Evolutionary conservation across 179 eudicot genomes (phyloP).

Genomic region (Pouteria campechiana): DNA sequence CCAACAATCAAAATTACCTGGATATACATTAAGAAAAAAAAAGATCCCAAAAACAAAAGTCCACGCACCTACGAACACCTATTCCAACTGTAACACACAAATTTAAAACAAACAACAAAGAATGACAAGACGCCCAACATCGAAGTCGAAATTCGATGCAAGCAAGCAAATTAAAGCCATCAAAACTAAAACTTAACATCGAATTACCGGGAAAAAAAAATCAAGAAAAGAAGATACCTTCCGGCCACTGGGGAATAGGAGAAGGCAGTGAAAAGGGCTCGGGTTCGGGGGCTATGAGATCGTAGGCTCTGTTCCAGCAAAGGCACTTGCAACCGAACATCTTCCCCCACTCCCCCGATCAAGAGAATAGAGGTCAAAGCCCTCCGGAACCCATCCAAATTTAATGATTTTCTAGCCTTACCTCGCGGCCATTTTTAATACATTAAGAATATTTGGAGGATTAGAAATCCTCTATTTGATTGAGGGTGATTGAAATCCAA

Average conservation of each 20-base stretch:
- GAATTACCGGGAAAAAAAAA: not conserved
- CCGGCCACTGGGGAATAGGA: constrained; percentile 68
- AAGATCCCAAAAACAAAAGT: constrained; percentile 1
- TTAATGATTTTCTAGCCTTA: too few species aligned
- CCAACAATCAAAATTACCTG: not conserved
- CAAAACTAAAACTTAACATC: not conserved
- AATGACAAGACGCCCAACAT: not conserved
- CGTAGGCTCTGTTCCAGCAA: constrained; percentile 15
- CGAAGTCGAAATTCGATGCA: constrained; percentile 1
- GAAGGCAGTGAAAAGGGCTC: constrained; percentile 53
- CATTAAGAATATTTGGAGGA: too few species aligned
- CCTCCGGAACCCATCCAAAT: too few species aligned
- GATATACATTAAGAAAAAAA: not conserved
- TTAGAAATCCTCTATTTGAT: too few species aligned
- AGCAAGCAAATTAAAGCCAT: not conserved
- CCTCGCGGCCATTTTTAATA: too few species aligned
- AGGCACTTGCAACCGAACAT: constrained; percentile 33
- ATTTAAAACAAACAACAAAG: not conserved
- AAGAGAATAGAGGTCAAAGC: too few species aligned
- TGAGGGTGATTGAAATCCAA: too few species aligned
- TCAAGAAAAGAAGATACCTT: constrained; percentile 22
- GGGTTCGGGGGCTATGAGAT: constrained; percentile 8
- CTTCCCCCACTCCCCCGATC: constrained; percentile 1
- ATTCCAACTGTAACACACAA: too few species aligned
- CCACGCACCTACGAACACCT: too few species aligned